Evolutionary conservation across 2,329 filamentous ascomycete species (phyloP).

Genomic region (Penicillium sp.): DNA sequence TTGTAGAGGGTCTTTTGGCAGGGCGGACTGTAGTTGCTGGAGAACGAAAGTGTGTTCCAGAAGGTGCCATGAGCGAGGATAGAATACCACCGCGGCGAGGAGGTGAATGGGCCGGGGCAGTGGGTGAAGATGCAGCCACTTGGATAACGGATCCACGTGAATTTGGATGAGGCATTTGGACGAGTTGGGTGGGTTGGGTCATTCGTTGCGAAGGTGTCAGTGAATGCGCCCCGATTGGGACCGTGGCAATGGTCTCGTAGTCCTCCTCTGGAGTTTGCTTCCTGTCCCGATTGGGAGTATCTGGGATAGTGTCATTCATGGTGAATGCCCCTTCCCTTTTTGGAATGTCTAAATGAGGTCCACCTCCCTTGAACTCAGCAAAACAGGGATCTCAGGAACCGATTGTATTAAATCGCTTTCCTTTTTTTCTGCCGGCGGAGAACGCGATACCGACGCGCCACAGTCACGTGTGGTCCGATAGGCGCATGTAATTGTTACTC

Average conservation of each 20-base stretch:
- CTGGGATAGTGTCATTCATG: constrained; percentile 43
- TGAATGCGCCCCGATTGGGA: constrained; percentile 41
- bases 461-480: constrained; percentile 14
- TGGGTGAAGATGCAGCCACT: constrained; percentile 85
- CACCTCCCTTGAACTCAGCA: constrained; percentile 11
- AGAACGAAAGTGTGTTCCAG: constrained; percentile 68
- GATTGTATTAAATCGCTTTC: neutral
- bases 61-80: constrained; percentile 68
- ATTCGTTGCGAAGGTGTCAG: constrained; percentile 50
- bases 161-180: constrained; percentile 43
- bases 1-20: constrained; percentile 37
- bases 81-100: constrained; percentile 47
- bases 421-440: constrained; percentile 27
- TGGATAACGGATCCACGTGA: constrained; percentile 59
- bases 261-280: constrained; percentile 35
- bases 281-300: constrained; percentile 42
- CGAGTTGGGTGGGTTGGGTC: constrained; percentile 63
- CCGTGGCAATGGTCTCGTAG: constrained; percentile 51
- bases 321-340: neutral
- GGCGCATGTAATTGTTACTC: neutral
- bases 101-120: constrained; percentile 51
- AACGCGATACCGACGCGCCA: constrained; percentile 20
- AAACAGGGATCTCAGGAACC: constrained; percentile 10
- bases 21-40: constrained; percentile 44
- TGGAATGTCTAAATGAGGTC: constrained; percentile 6